These are phyloP conservation scores for Trichosporon sp. DNA, from an alignment of 1,284 basidiomycete species.

Conservation along the genomic window DNA sequence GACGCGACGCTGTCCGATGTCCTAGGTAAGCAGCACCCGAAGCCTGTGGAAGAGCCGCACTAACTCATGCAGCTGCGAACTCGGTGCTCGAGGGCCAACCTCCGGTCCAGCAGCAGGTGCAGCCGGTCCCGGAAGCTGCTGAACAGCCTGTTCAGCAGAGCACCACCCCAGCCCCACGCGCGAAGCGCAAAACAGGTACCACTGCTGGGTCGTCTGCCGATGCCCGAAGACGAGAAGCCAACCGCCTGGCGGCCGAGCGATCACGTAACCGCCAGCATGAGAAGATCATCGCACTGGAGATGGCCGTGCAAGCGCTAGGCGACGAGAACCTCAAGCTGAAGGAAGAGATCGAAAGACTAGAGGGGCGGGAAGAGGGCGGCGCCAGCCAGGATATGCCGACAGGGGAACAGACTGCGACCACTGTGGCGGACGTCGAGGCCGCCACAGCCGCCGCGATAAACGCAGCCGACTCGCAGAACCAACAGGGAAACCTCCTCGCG, in stretches of 20 bases:
- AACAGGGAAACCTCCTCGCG: constrained; percentile 37
- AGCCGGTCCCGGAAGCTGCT: background rate
- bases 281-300: constrained; percentile 33
- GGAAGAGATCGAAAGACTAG: constrained; percentile 33
- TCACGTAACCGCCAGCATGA: constrained; percentile 37
- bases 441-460: background rate
- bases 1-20: constrained; percentile 15
- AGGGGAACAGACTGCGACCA: background rate
- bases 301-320: constrained; percentile 27
- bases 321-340: constrained; percentile 42
- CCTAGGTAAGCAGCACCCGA: constrained; percentile 9
- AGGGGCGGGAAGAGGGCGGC: constrained; percentile 11
- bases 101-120: background rate
- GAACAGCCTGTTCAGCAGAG: background rate
- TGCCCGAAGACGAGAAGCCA: constrained; percentile 41
- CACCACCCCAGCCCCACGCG: background rate
- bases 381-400: background rate
- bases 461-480: constrained; percentile 19
- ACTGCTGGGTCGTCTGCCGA: constrained; percentile 20
- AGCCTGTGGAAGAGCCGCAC: background rate
- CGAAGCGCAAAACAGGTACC: background rate
- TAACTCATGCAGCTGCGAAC: background rate
- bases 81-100: background rate
- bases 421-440: constrained; percentile 3
- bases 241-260: constrained; percentile 45